Conservation (phyloP, 1,139 yeast genomes). For the Lodderomyces beijingensis region DNA sequence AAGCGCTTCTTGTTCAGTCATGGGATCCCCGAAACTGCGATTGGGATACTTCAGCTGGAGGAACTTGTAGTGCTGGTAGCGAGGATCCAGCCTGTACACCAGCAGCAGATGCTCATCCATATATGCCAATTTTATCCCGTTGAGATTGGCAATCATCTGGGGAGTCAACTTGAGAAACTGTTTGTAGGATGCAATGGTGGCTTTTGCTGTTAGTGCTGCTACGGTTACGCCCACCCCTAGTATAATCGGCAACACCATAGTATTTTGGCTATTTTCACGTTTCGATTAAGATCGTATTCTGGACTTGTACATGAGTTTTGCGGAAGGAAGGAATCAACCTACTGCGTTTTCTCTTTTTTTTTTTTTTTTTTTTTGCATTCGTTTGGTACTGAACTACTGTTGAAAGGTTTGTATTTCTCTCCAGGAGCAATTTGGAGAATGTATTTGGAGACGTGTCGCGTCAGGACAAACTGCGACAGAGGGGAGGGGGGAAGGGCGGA, state of each 20-base stretch:
- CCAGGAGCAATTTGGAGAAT: too few relatives aligned
- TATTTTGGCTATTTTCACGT: too few relatives aligned
- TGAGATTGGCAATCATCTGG: conserved; percentile 53
- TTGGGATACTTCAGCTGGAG: conserved; percentile 34
- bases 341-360: too few relatives aligned
- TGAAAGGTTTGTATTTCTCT: too few relatives aligned
- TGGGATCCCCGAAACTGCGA: conserved; percentile 44
- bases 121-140: conserved; percentile 30
- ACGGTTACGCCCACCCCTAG: conserved; percentile 56
- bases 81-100: conserved; percentile 13
- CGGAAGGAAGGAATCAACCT: too few relatives aligned
- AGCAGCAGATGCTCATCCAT: conserved; percentile 3
- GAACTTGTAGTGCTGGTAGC: conserved; percentile 21
- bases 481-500: too few relatives aligned
- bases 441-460: too few relatives aligned
- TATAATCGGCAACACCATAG: conserved; percentile 50
- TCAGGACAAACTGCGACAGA: too few relatives aligned
- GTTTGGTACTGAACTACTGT: too few relatives aligned
- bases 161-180: conserved; percentile 46
- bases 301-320: too few relatives aligned
- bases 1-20: conserved; percentile 63
- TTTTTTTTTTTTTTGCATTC: too few relatives aligned
- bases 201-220: conserved; percentile 49
- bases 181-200: conserved; percentile 42
- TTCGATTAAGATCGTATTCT: too few relatives aligned